Conservation (phyloP, 176 grass and related monocot species). For the Carex kokanica region DNA sequence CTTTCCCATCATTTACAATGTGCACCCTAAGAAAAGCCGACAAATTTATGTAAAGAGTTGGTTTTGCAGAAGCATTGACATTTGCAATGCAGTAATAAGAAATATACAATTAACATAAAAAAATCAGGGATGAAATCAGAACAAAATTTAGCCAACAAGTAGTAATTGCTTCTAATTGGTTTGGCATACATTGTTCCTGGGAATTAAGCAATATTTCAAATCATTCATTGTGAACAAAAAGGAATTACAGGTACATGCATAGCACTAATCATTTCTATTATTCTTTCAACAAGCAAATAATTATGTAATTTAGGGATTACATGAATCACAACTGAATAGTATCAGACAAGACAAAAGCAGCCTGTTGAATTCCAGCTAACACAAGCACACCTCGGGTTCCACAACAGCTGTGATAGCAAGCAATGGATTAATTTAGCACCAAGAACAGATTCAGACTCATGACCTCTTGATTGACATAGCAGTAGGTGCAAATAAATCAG, state of each 20-base stretch:
- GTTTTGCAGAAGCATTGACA: constrained; percentile 9
- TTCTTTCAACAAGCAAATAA: not conserved
- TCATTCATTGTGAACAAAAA: not conserved
- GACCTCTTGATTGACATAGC: not conserved
- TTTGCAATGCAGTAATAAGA: not conserved
- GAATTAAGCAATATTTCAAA: not conserved
- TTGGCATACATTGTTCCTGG: not conserved
- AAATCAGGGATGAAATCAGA: not conserved
- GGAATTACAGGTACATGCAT: not conserved
- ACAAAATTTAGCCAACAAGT: not conserved
- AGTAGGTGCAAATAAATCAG: too few species aligned
- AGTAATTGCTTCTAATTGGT: not conserved
- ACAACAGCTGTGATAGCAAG: not conserved
- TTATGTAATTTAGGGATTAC: not conserved
- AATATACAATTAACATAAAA: not conserved
- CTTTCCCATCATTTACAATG: not conserved
- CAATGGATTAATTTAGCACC: not conserved
- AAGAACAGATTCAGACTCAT: not conserved
- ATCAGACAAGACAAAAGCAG: not conserved
- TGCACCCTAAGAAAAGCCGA: not conserved
- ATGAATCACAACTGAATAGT: not conserved
- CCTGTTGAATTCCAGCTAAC: not conserved
- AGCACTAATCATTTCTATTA: not conserved
- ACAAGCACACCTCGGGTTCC: not conserved
- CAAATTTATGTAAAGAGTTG: not conserved